Base-by-base conservation (phyloP, 495 filamentous ascomycete genomes). In the Penicillium waksmanii region DNA sequence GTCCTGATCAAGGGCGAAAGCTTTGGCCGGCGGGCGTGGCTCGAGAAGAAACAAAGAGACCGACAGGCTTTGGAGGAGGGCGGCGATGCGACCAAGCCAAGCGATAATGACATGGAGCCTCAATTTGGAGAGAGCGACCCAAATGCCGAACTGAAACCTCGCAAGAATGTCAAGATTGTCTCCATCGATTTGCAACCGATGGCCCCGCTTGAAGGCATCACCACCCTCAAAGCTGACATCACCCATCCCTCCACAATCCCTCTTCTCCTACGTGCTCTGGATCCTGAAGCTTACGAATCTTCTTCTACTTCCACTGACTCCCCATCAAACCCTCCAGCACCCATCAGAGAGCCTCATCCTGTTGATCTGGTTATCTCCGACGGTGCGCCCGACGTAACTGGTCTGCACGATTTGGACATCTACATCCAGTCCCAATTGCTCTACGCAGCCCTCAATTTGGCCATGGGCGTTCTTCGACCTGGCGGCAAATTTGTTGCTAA, bases 401-500 rank as follows among this genome's bases (percentile, higher is more conserved):
- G 95, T 21, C 79, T 98, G 3, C 95, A 98, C 71, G 95, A 98
- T 73, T 82, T 98, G 8, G 95, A 98, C 72, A 97, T 97, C 65
- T 98, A 98, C 72, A 89, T 98, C 17, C 95, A 98, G 73, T 91
- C 91, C 3, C 94, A 97, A 74, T 85, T 98, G 18, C 88, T 98
- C 53, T 96, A 93, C 70, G 89, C 93, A 2, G 95, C 95, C 0
- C 82, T 98, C 15, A 96, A 96, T 70, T 85, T 98, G 2, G 91
- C 95, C 9, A 80, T 96, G 10, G 94, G 92, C 69, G 91, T 97
- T 35, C 84, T 98, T 42, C 88, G 89, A 23, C 92, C 92, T 0
- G 95, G 96, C 27, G 95, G 96, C 53, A 96, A 89, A 64, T 98
- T 98, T 65, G 93, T 98, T 9, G 94, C 95, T 8, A 98, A 98